phyloP scores from a whole-genome alignment of 2,329 filamentous ascomycete species.

The Botrytis porri region DNA sequence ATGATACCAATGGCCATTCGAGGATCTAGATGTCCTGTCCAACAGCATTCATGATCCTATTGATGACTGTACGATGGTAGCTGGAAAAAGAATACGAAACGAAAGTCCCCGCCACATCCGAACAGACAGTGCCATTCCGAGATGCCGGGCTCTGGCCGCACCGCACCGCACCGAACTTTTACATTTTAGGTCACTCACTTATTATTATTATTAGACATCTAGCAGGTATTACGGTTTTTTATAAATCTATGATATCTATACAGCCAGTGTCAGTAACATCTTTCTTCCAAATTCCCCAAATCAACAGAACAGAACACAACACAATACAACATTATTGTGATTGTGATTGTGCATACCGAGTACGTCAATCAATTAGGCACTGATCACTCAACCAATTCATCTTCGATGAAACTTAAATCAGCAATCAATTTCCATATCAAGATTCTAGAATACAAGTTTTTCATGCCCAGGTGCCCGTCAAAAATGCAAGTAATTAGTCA shows the following conservation, averaged over 20 bases:
- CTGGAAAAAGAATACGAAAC: not conserved
- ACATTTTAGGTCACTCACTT: not conserved
- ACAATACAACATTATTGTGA: not conserved
- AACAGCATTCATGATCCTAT: not conserved
- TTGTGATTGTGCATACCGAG: not conserved
- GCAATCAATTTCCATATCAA: conserved; percentile 6
- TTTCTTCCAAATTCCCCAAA: not conserved
- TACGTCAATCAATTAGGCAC: not conserved
- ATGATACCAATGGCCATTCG: not conserved
- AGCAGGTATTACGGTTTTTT: not conserved
- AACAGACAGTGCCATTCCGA: not conserved
- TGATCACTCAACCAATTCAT: not conserved
- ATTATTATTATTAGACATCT: no score
- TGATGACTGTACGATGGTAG: not conserved
- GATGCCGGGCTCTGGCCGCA: not conserved
- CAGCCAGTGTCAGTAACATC: no score
- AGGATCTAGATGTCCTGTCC: not conserved
- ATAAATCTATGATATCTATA: not conserved
- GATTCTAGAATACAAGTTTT: conserved; percentile 10
- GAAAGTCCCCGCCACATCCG: not conserved
- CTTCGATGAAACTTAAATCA: not conserved
- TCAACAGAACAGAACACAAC: no score
- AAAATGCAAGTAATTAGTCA: not conserved
- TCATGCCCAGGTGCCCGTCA: conserved; percentile 5
- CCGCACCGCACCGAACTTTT: not conserved